Percentiles rank a stretch among this genome's conserved stretches.
Conservation (phyloP, 306 rosid species). For the Adenanthera pavonina region DNA sequence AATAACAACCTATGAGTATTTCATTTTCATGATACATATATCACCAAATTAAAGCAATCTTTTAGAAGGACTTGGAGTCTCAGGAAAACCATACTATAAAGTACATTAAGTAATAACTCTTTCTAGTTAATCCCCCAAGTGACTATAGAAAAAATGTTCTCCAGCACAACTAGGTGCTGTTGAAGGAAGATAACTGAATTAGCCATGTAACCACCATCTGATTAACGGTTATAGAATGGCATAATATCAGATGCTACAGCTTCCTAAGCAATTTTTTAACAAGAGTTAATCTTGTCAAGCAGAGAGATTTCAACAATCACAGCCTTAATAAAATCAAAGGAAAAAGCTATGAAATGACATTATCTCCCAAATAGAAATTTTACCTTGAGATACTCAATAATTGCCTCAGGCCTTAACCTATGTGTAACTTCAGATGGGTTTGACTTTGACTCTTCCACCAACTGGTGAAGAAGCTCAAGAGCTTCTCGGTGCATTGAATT, state of each 20-base stretch:
- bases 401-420: constrained; percentile 81
- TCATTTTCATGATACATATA: constrained; percentile 1
- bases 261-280: constrained; percentile 34
- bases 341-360: constrained; percentile 22
- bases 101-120: constrained; percentile 18
- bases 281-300: constrained; percentile 14
- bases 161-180: constrained; percentile 2
- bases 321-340: constrained; percentile 8
- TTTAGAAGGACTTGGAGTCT: background rate
- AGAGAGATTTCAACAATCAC: constrained; percentile 15
- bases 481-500: constrained; percentile 95
- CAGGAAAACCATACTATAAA: background rate
- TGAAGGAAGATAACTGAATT: constrained; percentile 5
- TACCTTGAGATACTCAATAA: constrained; percentile 98
- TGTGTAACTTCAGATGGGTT: constrained; percentile 64
- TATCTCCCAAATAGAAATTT: constrained; percentile 35
- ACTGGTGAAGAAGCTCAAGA: constrained; percentile 80
- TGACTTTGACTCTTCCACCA: constrained; percentile 79
- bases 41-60: background rate
- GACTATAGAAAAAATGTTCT: constrained; percentile 30
- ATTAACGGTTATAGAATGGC: constrained; percentile 28
- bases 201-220: constrained; percentile 27
- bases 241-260: constrained; percentile 23
- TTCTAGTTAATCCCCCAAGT: constrained; percentile 12
- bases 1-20: constrained; percentile 32